Base-by-base conservation (phyloP, 352 stramenopile genomes). In the Pythium sp. region DNA sequence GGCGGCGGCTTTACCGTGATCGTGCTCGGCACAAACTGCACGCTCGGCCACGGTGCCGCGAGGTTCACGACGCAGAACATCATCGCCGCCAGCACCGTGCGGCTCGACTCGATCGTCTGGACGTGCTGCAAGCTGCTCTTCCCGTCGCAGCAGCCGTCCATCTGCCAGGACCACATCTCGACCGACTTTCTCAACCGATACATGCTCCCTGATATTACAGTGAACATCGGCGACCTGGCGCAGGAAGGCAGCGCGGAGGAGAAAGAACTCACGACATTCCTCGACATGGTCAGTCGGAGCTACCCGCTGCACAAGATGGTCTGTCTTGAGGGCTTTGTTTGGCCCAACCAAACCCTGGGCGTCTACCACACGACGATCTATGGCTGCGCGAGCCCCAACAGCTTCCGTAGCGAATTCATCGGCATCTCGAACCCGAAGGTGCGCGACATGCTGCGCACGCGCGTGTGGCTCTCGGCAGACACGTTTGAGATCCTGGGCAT, bases 31-130 rank as follows among this genome's bases (percentile, higher is more conserved):
- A 57, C 24, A 3, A 69, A 69, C 22, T 77, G 71, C 43, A 61
- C 51, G 8, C 30, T 77, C n/a, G 64, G 57, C 15, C 64, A 68
- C 6, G 64, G 54, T 0, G 20, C 41, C 2, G 57, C 38, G 9
- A 41, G 32, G 7, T n/a, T 53, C 15, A 69, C 57, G 36, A 34
- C 41, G n/a, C 46, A 65, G 49, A 36, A 74, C 38, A 24, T 78
- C 61, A 49, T 75, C 28, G 63, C 72, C 32, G 58, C 69, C 8
- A 71, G 68, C 34, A 72, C 47, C 4, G 26, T 70, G 20, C 63
- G 68, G 0, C 46, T 69, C 15, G 68, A 77, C 43, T 67, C 71
- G 36, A 69, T 74, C 41, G 68, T 68, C 18, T 77, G 71, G 71
- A 62, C 71, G 6, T 66, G 62, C 36, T 77, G 71, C 55, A 63